Percentiles rank a stretch among this genome's conserved stretches.
Conservation (phyloP, 306 rosid genomes). For the Bauhinia variegata region DNA sequence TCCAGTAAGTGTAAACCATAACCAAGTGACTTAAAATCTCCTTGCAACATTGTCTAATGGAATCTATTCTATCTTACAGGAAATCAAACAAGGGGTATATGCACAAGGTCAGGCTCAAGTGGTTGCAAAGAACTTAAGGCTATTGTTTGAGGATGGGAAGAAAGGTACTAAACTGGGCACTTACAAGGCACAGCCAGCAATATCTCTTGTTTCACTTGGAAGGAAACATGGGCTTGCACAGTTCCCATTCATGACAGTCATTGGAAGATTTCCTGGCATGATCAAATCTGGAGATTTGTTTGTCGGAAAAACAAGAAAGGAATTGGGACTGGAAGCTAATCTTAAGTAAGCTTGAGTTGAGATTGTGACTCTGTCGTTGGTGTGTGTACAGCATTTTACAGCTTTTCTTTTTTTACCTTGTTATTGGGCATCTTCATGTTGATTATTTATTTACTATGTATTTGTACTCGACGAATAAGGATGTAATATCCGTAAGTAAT, state of each 20-base stretch:
- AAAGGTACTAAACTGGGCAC: constrained; percentile 52
- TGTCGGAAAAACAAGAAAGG: constrained; percentile 77
- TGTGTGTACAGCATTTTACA: constrained; percentile 26
- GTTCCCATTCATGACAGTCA: constrained; percentile 57
- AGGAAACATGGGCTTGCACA: constrained; percentile 76
- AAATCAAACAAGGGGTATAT: constrained; percentile 74
- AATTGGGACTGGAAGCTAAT: constrained; percentile 58
- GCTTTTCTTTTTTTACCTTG: background rate
- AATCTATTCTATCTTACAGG: constrained; percentile 43
- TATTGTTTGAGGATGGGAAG: constrained; percentile 55
- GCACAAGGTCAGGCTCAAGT: constrained; percentile 72
- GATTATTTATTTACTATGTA: constrained; percentile 16
- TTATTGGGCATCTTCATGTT: constrained; percentile 27
- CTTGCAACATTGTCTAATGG: constrained; percentile 13
- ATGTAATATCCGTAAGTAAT: constrained; percentile 23
- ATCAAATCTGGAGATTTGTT: constrained; percentile 82
- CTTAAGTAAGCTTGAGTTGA: constrained; percentile 36
- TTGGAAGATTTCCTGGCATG: constrained; percentile 66
- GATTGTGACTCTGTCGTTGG: background rate
- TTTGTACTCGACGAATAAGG: constrained; percentile 11
- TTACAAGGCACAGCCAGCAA: constrained; percentile 52
- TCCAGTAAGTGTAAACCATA: constrained; percentile 53
- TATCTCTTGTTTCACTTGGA: constrained; percentile 77
- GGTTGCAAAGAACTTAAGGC: constrained; percentile 73
- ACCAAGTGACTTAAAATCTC: background rate